Conservation (phyloP, 179 eudicot genomes). For the Carnegiea gigantea region DNA sequence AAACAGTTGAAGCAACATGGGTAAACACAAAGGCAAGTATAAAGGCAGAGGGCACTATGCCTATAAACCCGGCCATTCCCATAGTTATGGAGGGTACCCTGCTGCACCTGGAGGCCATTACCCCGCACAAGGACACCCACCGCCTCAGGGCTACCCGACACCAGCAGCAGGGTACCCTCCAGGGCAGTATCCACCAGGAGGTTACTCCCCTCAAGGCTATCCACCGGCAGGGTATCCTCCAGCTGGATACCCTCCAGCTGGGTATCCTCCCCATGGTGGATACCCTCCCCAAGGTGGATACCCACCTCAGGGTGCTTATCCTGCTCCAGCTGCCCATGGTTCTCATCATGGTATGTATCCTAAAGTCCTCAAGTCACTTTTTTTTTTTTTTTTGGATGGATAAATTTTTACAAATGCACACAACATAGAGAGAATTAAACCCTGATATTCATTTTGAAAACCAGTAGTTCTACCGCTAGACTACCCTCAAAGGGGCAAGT, state of each 20-base stretch:
- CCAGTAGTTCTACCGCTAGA: too few relatives aligned
- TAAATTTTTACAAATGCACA: too few relatives aligned
- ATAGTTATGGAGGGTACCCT: conserved; percentile 39
- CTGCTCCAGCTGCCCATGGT: conserved; percentile 21
- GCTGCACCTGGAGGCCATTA: conserved; percentile 26
- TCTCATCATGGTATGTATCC: conserved; percentile 31
- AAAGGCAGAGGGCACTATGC: conserved; percentile 46
- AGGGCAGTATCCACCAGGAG: conserved; percentile 7
- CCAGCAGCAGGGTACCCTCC: conserved; percentile 26
- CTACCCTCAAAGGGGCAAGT: too few relatives aligned
- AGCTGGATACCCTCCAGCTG: conserved; percentile 33
- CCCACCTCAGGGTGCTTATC: conserved; percentile 31
- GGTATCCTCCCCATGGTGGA: conserved; percentile 32
- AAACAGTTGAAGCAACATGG: conserved; percentile 44
- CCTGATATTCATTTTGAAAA: too few relatives aligned
- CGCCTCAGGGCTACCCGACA: too few relatives aligned
- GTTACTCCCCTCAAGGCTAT: conserved; percentile 25
- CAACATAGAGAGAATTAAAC: too few relatives aligned
- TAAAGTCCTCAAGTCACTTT: too few relatives aligned
- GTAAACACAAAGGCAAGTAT: conserved; percentile 56
- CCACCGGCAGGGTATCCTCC: conserved; percentile 1
- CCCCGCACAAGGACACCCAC: conserved; percentile 2
- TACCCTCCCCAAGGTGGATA: conserved; percentile 27
- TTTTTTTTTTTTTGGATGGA: too few relatives aligned
- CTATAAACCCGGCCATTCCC: conserved; percentile 27